Conservation (phyloP, 805 yeast species). For the Saccharomycopsis amapae region DNA sequence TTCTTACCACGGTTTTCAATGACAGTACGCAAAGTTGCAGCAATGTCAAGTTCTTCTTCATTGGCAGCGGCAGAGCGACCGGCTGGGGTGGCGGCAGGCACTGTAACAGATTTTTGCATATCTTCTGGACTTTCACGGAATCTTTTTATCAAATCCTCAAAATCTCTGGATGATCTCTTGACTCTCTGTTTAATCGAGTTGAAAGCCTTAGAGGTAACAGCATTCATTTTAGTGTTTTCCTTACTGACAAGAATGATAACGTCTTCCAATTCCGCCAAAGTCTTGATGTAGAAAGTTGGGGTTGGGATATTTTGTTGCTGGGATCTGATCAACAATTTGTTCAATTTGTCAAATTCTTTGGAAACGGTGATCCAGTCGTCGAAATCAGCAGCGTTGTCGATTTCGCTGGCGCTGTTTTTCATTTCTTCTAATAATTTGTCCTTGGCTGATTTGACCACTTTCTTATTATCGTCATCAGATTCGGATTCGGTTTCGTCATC, state of each 20-base stretch:
- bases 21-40: slow-evolving; percentile 64
- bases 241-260: slow-evolving; percentile 46
- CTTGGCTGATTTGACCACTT: slow-evolving; percentile 83
- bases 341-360: slow-evolving; percentile 70
- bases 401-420: slow-evolving; percentile 57
- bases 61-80: slow-evolving; percentile 27
- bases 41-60: slow-evolving; percentile 44
- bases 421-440: slow-evolving; percentile 90
- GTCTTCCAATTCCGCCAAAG: slow-evolving; percentile 67
- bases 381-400: slow-evolving; percentile 35
- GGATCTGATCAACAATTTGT: slow-evolving; percentile 58
- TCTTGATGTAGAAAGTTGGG: slow-evolving; percentile 65
- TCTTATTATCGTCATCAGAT: slow-evolving; percentile 60
- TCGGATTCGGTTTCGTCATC: slow-evolving; percentile 41
- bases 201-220: slow-evolving; percentile 76
- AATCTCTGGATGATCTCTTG: slow-evolving; percentile 69
- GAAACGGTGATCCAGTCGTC: slow-evolving; percentile 60
- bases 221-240: slow-evolving; percentile 60
- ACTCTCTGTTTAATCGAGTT: slow-evolving; percentile 85
- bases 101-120: slow-evolving; percentile 49
- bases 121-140: slow-evolving; percentile 65
- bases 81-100: slow-evolving; percentile 26
- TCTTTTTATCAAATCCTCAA: slow-evolving; percentile 47
- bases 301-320: slow-evolving; percentile 68
- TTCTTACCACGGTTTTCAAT: slow-evolving; percentile 93